These are phyloP conservation scores for Harringtonia aguacate DNA, from an alignment of 2,329 filamentous ascomycete species.

Conservation along the genomic window DNA sequence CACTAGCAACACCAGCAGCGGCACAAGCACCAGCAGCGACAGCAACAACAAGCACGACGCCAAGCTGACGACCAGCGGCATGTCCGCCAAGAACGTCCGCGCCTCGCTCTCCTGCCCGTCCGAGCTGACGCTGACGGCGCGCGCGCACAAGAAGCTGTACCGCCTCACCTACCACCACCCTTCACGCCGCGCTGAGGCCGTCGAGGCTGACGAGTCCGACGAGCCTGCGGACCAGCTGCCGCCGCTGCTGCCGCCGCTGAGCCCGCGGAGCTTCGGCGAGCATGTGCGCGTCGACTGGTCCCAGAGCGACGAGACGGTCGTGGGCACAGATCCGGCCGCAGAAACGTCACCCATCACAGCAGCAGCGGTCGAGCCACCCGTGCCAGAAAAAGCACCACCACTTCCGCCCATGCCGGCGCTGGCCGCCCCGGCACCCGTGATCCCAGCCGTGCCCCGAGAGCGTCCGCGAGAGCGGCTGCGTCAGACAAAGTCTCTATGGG, in stretches of 20 bases:
- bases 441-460: slow-evolving; percentile 8
- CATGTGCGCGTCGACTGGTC: slow-evolving; percentile 48
- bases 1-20: no score
- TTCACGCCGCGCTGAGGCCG: no score
- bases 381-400: no score
- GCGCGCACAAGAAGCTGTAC: not conserved
- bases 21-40: no score
- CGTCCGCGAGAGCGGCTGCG: slow-evolving; percentile 3
- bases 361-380: no score
- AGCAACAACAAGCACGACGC: not conserved
- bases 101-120: no score
- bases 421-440: slow-evolving; percentile 10
- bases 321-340: no score
- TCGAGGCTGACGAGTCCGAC: not conserved
- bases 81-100: no score
- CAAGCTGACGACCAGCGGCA: no score
- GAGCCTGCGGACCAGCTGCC: not conserved
- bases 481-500: slow-evolving; percentile 35
- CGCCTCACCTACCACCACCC: not conserved
- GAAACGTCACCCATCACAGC: no score
- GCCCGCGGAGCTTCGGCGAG: slow-evolving; percentile 16
- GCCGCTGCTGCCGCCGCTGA: not conserved
- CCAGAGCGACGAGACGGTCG: slow-evolving; percentile 44
- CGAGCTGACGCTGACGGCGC: no score
- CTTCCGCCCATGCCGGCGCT: not conserved